phyloP scores from a whole-genome alignment of 805 yeast species.

The Brettanomyces custersianus region DNA sequence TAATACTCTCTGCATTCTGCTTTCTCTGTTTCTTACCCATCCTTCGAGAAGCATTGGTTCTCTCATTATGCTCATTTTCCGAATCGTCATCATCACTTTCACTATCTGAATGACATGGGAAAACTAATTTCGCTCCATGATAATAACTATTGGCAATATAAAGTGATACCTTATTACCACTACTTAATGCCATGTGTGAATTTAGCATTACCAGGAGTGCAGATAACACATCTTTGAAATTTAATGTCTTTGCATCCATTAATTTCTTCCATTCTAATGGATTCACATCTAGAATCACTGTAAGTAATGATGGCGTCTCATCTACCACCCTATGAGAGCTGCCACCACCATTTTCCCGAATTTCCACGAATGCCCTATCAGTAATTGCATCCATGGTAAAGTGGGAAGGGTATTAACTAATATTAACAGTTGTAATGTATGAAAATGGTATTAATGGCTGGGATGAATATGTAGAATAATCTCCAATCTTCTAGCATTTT shows the following conservation, averaged over 20 bases:
- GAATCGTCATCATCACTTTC: conserved; percentile 7
- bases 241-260: conserved; percentile 26
- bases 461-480: too few species aligned
- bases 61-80: neutral
- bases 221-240: conserved; percentile 51
- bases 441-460: too few species aligned
- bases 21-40: conserved; percentile 4
- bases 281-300: conserved; percentile 69
- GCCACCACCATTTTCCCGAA: conserved; percentile 8
- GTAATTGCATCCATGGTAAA: conserved; percentile 56
- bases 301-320: conserved; percentile 70
- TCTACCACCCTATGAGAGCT: conserved; percentile 29
- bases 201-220: conserved; percentile 70
- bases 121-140: conserved; percentile 57
- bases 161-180: conserved; percentile 75
- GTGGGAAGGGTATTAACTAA: too few species aligned
- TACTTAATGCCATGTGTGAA: conserved; percentile 80
- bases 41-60: too few species aligned
- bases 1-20: conserved; percentile 6
- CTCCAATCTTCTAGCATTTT: too few species aligned
- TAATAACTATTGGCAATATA: conserved; percentile 57
- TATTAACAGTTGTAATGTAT: too few species aligned
- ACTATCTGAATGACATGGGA: conserved; percentile 37
- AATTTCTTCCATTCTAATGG: conserved; percentile 58
- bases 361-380: conserved; percentile 40